Base-by-base conservation (phyloP, 2,329 filamentous ascomycete species). In the Gaeumannomyces tritici region DNA sequence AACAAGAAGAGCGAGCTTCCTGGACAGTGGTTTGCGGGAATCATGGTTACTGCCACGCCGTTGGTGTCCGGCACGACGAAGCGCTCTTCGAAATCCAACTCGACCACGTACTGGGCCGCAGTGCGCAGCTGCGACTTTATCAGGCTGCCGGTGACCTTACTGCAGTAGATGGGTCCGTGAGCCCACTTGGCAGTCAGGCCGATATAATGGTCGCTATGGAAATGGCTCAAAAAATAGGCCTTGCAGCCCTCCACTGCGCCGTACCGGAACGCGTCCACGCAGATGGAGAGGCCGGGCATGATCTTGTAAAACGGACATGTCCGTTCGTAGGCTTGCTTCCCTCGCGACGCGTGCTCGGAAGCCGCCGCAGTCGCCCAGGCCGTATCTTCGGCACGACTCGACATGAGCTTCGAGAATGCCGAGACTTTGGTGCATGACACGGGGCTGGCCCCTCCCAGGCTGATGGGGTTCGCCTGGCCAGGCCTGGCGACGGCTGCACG, bases 271-370 rank as follows among this genome's bases (percentile, higher is more conserved):
- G 95, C 95, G 74, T 99, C 95, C 0, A 99, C 95, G 63, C 91
- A 96, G 61, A 98, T 96, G 66, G 83, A 91, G 69, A 97, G 89
- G 0, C 91, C 92, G 0, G 93, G 93, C 76, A 99, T 88, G 66
- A 98, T 97, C 74, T 99, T 99, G 79, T 99, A 99, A 70, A 99
- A 99, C 0, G 95, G 95, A 70, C 95, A 99, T 0, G 91, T 97
- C 59, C 95, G 85, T 70, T 93, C 84, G 69, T 93, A 95, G 0
- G 93, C 89, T 24, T 89, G 90, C 71, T 91, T 95, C 27, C 95
- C 93, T 55, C 91, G 84, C 2, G 92, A 87, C 1, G 89, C 84
- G 31, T 84, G 78, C 72, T 96, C 92, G 1, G 89, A 82, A 1
- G 91, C 89, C 0, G 93, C 92, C 15, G 95, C 95, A 47, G 84